These are phyloP conservation scores for Talaromyces albobiverticillius DNA, from an alignment of 2,329 filamentous ascomycete species.

Conservation along the genomic window DNA sequence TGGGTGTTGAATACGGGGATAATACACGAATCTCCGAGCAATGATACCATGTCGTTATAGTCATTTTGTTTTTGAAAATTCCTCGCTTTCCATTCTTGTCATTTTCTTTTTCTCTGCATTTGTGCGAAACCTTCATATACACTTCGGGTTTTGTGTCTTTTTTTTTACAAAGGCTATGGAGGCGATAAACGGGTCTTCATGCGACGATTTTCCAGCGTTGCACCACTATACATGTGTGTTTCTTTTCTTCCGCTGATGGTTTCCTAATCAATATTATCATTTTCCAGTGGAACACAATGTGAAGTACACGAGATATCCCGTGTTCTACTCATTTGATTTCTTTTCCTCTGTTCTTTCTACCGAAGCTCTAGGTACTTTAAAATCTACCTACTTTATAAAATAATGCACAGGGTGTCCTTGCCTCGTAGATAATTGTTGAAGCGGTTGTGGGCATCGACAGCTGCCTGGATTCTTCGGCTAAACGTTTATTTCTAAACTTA, in stretches of 20 bases:
- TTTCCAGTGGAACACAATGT: constrained; percentile 19
- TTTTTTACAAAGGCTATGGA: constrained; percentile 14
- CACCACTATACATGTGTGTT: constrained; percentile 17
- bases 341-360: not conserved
- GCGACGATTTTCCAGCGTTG: constrained; percentile 14
- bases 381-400: not conserved
- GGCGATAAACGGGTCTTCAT: constrained; percentile 24
- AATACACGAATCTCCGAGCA: constrained; percentile 42
- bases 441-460: too few species aligned
- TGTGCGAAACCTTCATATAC: constrained; percentile 14
- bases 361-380: not conserved
- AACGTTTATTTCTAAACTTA: too few species aligned
- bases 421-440: too few species aligned
- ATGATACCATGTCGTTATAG: constrained; percentile 36
- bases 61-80: constrained; percentile 8
- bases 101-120: constrained; percentile 17
- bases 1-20: constrained; percentile 36
- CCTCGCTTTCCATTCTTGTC: constrained; percentile 6
- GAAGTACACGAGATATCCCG: constrained; percentile 24
- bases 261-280: constrained; percentile 13
- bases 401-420: not conserved
- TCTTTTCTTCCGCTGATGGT: not conserved
- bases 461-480: too few species aligned
- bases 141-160: constrained; percentile 6
- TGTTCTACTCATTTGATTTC: not conserved